Percentiles rank a stretch among this genome's conserved stretches.
Evolutionary conservation across 1,139 yeast species (phyloP).

Genomic region (Saccharomyces hybrid): DNA sequence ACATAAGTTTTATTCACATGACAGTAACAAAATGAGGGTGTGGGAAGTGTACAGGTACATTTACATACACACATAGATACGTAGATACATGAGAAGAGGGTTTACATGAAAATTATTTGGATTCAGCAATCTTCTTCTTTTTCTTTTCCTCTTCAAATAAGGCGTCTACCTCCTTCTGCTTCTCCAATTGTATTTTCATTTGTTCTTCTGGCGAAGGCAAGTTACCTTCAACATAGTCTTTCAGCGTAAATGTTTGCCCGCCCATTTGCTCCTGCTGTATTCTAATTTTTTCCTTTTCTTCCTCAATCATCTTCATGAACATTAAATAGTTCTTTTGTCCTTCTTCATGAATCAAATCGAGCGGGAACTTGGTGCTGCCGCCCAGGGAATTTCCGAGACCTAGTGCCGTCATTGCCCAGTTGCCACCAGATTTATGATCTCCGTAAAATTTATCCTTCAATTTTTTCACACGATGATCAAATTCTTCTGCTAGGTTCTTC

Average conservation of each 20-base stretch:
- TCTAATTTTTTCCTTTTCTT: constrained; percentile 80
- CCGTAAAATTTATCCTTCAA: constrained; percentile 65
- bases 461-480: constrained; percentile 63
- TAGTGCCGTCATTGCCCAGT: constrained; percentile 53
- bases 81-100: neutral
- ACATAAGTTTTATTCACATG: neutral
- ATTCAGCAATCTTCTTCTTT: constrained; percentile 6
- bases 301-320: constrained; percentile 75
- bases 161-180: constrained; percentile 38
- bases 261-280: constrained; percentile 76
- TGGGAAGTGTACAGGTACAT: neutral
- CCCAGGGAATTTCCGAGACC: constrained; percentile 51
- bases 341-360: constrained; percentile 84
- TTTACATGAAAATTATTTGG: neutral
- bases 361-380: constrained; percentile 70
- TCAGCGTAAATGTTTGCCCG: constrained; percentile 70
- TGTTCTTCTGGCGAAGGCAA: constrained; percentile 81
- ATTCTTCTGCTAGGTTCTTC: constrained; percentile 62
- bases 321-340: constrained; percentile 86
- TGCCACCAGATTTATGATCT: constrained; percentile 44
- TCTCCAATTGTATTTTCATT: constrained; percentile 53
- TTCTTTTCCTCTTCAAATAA: constrained; percentile 28
- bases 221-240: constrained; percentile 78
- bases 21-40: neutral
- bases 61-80: neutral